Conservation (phyloP, 2,329 filamentous ascomycete genomes). For the Claviceps spartinae region DNA sequence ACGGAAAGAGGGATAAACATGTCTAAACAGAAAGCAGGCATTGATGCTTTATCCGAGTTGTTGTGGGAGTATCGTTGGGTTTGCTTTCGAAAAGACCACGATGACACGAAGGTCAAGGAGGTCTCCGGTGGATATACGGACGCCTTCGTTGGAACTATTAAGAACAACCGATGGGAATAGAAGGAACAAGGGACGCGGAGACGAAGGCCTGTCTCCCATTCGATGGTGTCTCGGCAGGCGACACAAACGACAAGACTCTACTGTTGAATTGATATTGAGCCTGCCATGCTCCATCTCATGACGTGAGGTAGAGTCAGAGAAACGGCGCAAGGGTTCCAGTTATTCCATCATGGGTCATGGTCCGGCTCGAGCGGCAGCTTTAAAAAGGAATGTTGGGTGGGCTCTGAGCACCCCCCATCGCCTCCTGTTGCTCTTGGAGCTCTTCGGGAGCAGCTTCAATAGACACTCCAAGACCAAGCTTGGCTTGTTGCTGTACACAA, state of each 20-base stretch:
- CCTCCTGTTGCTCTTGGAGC: constrained; percentile 72
- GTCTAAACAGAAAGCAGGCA: not conserved
- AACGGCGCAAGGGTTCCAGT: constrained; percentile 9
- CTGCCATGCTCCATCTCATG: constrained; percentile 11
- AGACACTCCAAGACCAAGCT: constrained; percentile 86
- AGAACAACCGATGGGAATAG: not conserved
- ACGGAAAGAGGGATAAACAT: not conserved
- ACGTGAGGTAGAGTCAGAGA: constrained; percentile 10
- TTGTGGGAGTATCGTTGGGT: not conserved
- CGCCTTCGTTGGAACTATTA: not conserved
- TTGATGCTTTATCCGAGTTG: not conserved
- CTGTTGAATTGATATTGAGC: not conserved
- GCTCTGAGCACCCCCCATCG: constrained; percentile 31
- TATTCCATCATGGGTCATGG: constrained; percentile 2
- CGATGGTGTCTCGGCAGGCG: not conserved
- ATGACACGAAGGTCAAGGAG: not conserved
- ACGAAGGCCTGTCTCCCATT: not conserved
- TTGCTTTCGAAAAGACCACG: not conserved
- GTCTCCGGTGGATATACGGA: not conserved
- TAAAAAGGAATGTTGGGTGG: constrained; percentile 53
- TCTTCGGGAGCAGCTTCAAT: constrained; percentile 78
- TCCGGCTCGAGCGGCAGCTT: not conserved
- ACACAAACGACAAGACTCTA: not conserved
- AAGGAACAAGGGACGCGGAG: not conserved
- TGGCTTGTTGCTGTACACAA: constrained; percentile 65